Evolutionary conservation across 768 basidiomycete species (phyloP).

Genomic region (Pluteus cervinus): DNA sequence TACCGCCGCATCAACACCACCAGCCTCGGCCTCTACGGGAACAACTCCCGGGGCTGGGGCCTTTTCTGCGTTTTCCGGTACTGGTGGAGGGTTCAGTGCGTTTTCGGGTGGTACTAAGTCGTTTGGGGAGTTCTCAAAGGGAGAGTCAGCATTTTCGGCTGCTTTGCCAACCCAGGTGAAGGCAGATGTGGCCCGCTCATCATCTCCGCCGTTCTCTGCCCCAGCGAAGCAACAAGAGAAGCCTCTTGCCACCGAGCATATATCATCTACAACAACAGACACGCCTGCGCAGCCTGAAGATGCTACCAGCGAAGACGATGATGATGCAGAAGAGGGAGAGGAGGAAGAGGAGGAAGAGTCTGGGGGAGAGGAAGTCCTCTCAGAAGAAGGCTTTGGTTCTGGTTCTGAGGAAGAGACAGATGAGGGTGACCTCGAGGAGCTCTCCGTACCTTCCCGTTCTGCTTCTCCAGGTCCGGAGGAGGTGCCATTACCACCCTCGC

Average conservation of each 20-base stretch:
- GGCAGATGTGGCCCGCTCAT: no score
- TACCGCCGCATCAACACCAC: constrained; percentile 19
- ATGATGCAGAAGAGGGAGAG: constrained; percentile 19
- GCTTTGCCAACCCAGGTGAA: no score
- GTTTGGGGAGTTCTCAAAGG: constrained; percentile 27
- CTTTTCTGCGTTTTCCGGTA: constrained; percentile 47
- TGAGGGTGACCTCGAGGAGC: constrained; percentile 14
- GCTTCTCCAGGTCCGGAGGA: constrained; percentile 24
- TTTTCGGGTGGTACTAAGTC: constrained; percentile 40
- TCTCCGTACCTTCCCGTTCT: constrained; percentile 16
- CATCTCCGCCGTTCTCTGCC: not conserved
- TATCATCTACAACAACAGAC: constrained; percentile 5
- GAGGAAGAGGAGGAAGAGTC: constrained; percentile 15
- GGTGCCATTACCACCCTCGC: constrained; percentile 33
- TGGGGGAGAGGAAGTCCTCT: constrained; percentile 9
- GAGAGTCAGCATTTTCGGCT: no score
- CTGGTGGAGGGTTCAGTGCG: constrained; percentile 34
- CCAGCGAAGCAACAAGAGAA: no score
- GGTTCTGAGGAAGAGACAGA: constrained; percentile 12
- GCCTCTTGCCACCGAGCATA: no score
- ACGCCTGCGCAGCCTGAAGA: constrained; percentile 8
- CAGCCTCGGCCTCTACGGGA: constrained; percentile 42
- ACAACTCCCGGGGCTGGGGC: constrained; percentile 29
- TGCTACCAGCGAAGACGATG: constrained; percentile 8
- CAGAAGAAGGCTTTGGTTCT: constrained; percentile 7